These are phyloP conservation scores for Penicillium angulare DNA, from an alignment of 495 filamentous ascomycete species.

Conservation along the genomic window DNA sequence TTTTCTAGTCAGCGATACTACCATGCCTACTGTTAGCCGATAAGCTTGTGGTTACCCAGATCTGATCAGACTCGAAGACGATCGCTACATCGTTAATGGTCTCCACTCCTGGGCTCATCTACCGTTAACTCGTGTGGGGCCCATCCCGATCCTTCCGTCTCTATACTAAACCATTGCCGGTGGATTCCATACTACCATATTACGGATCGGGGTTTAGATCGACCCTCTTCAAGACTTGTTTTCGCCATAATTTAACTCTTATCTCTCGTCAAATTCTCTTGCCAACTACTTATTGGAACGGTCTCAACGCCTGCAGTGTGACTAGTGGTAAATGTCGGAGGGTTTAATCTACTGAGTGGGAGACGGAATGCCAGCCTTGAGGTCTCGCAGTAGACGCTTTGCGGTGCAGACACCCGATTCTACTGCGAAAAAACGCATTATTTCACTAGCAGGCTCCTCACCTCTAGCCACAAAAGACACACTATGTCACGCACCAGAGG, in stretches of 20 bases:
- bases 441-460: not conserved
- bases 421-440: not conserved
- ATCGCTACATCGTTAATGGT: constrained; percentile 10
- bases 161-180: constrained; percentile 6
- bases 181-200: not conserved
- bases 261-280: not conserved
- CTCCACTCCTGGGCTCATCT: constrained; percentile 10
- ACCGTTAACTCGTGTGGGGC: not conserved
- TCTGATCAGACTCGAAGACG: constrained; percentile 8
- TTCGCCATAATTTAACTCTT: not conserved
- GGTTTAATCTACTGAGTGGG: not conserved
- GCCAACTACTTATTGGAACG: not conserved
- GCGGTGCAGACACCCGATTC: not conserved
- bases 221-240: not conserved
- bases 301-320: too few species aligned
- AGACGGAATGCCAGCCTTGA: constrained; percentile 22
- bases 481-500: not conserved
- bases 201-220: constrained; percentile 8
- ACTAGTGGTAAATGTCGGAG: constrained; percentile 1
- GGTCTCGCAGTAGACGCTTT: constrained; percentile 9
- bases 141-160: not conserved
- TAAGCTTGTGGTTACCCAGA: constrained; percentile 7
- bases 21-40: not conserved
- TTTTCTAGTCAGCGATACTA: constrained; percentile 1
- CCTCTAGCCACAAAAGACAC: not conserved